Evolutionary conservation across 768 basidiomycete genomes (phyloP), one percentile per base, ranked within the genome.

Genomic region (Tephrocybe sp.): DNA sequence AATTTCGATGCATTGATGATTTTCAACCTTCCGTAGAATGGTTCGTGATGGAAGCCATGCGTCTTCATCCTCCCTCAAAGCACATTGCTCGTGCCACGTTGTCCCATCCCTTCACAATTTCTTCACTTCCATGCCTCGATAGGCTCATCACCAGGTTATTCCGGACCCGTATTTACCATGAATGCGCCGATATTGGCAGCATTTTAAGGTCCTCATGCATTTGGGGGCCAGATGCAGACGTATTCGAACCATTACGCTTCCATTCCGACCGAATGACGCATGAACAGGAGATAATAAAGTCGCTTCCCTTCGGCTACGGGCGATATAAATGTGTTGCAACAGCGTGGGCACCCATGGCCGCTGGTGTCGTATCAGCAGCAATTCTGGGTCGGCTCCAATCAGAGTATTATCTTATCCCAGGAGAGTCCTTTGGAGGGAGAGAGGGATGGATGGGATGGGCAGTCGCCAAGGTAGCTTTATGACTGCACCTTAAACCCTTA

Each of bases 341-440:
- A 15, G 64, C 61, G 3, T 82, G 81, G 74, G 83, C 79, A 5
- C 75, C 80, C 1, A 70, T 77, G 44, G 77, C 79, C 1, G 77
- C 74, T 2, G 83, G 70, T 0, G 53, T 82, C 1, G 68, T 85
- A 24, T 70, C 71, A 3, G 77, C 73, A 0, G 71, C 68, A 11
- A 53, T 81, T 3, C 49, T 81, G 3, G 68, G 73, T 20, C 63
- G 61, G 10, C 36, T 75, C 11, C 45, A 49, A 43, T 61, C 69
- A 23, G 66, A 61, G 1, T 55, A 61, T 51, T 44, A 18, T 32
- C 60, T 71, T 44, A 55, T 62, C n/a, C 34, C 44, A 3, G 73
- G 73, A n/a, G 8, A 42, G 2, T 45, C n/a, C 24, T 58, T 77
- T 21, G 72, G 73, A 24, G 66, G 64, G 30, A 60, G 77, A 52